Evolutionary conservation across 768 basidiomycete species (phyloP).

Genomic region (Myochromella boudieri): DNA sequence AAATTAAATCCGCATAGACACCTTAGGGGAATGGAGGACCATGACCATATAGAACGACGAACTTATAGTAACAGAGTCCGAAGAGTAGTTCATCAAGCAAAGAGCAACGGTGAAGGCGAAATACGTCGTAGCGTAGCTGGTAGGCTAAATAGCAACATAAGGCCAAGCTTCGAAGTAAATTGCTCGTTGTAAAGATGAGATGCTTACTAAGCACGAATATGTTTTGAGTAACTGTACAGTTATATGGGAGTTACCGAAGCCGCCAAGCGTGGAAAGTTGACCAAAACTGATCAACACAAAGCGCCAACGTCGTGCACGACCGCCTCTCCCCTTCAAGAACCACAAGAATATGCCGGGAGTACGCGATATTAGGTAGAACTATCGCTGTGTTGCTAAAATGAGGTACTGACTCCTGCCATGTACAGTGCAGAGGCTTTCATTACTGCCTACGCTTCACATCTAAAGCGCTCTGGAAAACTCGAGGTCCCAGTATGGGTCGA

Average conservation of each 20-base stretch:
- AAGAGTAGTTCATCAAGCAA: too few relatives aligned
- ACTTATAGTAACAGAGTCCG: too few relatives aligned
- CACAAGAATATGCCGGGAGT: constrained; percentile 73
- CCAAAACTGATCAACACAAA: constrained; percentile 44
- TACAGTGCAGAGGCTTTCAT: constrained; percentile 92
- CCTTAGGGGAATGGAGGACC: too few relatives aligned
- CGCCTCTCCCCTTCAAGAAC: constrained; percentile 42
- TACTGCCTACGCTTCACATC: constrained; percentile 89
- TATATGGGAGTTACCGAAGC: constrained; percentile 39
- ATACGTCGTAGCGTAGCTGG: too few relatives aligned
- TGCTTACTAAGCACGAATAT: too few relatives aligned
- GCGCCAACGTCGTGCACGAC: constrained; percentile 48
- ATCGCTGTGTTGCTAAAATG: constrained; percentile 11
- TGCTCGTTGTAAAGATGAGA: too few relatives aligned
- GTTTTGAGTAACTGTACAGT: constrained; percentile 49
- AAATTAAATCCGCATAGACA: too few relatives aligned
- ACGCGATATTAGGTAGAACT: constrained; percentile 70
- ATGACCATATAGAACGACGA: too few relatives aligned
- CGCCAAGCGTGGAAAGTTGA: constrained; percentile 24
- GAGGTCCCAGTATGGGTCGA: constrained; percentile 99
- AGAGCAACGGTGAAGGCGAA: too few relatives aligned
- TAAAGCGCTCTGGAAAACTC: constrained; percentile 98
- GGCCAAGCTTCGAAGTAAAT: too few relatives aligned
- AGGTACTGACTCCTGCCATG: constrained; percentile 19
- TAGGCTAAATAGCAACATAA: too few relatives aligned